Evolutionary conservation across 2,329 filamentous ascomycete genomes (phyloP).

Genomic region (Fusarium guadeloupense): DNA sequence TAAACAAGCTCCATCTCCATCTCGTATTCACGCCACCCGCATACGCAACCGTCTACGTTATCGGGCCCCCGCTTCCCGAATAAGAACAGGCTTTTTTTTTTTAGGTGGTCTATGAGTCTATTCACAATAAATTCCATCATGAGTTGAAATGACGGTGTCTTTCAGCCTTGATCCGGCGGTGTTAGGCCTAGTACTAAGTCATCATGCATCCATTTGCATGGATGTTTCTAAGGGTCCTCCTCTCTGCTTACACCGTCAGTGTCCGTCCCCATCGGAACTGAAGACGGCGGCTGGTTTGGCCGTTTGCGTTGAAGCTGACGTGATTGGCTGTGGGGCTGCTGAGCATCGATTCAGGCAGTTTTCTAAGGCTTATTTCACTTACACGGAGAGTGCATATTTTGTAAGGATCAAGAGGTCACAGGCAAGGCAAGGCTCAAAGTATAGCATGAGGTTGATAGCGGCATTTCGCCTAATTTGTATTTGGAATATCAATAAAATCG

Average conservation of each 20-base stretch:
- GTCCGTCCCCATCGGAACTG: too few species aligned
- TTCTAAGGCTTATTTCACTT: slow-evolving; percentile 12
- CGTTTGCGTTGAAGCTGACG: background rate
- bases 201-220: too few species aligned
- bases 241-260: slow-evolving; percentile 9
- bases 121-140: background rate
- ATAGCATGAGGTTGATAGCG: background rate
- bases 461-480: slow-evolving; percentile 17
- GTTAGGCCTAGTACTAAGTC: background rate
- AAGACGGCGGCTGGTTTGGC: background rate
- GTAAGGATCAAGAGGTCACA: slow-evolving; percentile 1
- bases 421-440: background rate
- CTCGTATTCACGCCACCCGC: slow-evolving; percentile 31
- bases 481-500: background rate
- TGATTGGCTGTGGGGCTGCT: background rate
- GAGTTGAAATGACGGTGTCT: background rate
- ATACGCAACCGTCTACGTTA: slow-evolving; percentile 33
- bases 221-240: background rate
- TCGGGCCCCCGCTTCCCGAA: background rate
- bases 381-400: background rate
- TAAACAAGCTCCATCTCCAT: slow-evolving; percentile 24
- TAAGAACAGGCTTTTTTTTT: too few species aligned
- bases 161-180: background rate
- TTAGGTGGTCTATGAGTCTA: background rate
- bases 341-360: slow-evolving; percentile 29